These are phyloP conservation scores for Echria macrotheca DNA, from an alignment of 495 filamentous ascomycete species.

Conservation along the genomic window DNA sequence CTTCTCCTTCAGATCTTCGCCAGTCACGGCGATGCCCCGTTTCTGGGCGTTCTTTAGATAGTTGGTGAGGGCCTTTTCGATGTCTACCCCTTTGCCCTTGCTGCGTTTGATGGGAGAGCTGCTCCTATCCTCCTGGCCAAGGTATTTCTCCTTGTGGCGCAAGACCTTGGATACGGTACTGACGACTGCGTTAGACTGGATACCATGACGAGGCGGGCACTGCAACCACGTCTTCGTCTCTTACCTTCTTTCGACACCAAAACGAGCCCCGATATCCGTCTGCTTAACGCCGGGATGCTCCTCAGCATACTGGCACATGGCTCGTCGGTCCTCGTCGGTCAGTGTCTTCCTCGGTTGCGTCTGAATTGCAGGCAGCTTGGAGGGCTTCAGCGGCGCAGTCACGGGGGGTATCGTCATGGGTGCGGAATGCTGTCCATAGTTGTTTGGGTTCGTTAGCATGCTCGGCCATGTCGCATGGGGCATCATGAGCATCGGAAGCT, in stretches of 20 bases:
- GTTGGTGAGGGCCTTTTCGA: constrained; percentile 88
- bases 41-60: constrained; percentile 80
- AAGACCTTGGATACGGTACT: constrained; percentile 98
- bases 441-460: constrained; percentile 55
- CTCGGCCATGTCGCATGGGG: constrained; percentile 65
- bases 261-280: constrained; percentile 93
- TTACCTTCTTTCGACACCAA: constrained; percentile 99
- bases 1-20: constrained; percentile 82
- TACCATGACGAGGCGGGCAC: constrained; percentile 6
- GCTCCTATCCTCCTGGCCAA: constrained; percentile 79
- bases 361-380: constrained; percentile 40
- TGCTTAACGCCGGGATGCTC: constrained; percentile 94
- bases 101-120: constrained; percentile 81
- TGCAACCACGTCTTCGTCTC: too few species aligned
- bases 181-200: constrained; percentile 15
- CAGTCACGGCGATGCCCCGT: constrained; percentile 69
- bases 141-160: constrained; percentile 94
- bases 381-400: constrained; percentile 45
- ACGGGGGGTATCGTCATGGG: constrained; percentile 53
- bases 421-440: constrained; percentile 40
- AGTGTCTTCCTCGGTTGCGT: constrained; percentile 77
- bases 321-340: constrained; percentile 83
- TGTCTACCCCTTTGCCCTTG: constrained; percentile 90
- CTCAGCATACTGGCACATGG: constrained; percentile 94
- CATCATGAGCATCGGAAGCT: constrained; percentile 57